Conservation (phyloP, 139 green algal genomes). For the Tetraselmis chui region DNA sequence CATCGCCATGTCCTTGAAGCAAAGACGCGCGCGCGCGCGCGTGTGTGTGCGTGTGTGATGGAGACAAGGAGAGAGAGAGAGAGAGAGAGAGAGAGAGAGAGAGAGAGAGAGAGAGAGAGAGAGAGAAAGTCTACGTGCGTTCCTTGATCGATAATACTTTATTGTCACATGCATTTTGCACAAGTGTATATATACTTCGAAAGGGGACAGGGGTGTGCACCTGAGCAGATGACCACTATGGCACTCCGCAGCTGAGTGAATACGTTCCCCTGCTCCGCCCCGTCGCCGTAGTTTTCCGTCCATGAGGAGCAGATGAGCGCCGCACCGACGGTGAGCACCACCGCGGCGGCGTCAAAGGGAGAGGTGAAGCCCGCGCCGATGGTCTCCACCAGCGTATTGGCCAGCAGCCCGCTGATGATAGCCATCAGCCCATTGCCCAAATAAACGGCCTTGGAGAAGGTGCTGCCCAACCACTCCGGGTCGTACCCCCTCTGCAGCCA, state of each 20-base stretch:
- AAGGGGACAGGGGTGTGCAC: too few species aligned
- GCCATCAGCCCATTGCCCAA: constrained; percentile 93
- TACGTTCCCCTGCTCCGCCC: constrained; percentile 20
- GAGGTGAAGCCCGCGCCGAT: constrained; percentile 78
- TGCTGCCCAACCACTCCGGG: constrained; percentile 70
- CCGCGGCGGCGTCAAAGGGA: constrained; percentile 87
- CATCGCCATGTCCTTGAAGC: too few species aligned
- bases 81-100: too few species aligned
- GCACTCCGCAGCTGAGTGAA: constrained; percentile 25
- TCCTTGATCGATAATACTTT: too few species aligned
- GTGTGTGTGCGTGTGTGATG: too few species aligned
- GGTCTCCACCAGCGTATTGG: constrained; percentile 76
- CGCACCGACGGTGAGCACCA: constrained; percentile 72
- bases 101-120: too few species aligned
- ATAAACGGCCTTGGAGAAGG: constrained; percentile 90
- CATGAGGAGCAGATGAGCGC: constrained; percentile 72
- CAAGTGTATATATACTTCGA: too few species aligned
- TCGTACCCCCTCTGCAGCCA: constrained; percentile 64
- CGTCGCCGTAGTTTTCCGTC: constrained; percentile 90
- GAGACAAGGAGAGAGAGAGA: too few species aligned
- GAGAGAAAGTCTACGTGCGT: too few species aligned
- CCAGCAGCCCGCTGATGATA: constrained; percentile 83
- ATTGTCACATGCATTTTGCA: too few species aligned
- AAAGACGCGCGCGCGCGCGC: too few species aligned
- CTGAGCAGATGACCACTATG: constrained; percentile 13